Conservation (phyloP, 1,284 basidiomycete species). For the Albatrellus sp. region DNA sequence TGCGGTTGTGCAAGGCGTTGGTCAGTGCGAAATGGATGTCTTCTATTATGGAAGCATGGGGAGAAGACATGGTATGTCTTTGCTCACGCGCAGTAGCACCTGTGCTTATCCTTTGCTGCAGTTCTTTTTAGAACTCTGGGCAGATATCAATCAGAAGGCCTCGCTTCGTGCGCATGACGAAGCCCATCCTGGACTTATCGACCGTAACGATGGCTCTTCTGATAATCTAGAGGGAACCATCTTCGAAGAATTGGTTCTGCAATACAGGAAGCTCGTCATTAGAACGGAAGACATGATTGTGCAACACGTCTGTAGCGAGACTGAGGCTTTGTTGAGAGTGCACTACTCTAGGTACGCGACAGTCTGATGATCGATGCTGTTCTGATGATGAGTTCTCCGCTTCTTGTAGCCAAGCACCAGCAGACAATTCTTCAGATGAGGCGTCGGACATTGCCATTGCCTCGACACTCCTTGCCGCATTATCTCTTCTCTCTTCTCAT, state of each 20-base stretch:
- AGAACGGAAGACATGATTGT: conserved; percentile 82
- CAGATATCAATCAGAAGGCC: conserved; percentile 54
- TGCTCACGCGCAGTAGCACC: background rate
- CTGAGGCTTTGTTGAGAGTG: conserved; percentile 59
- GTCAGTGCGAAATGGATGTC: conserved; percentile 67
- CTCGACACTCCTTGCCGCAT: conserved; percentile 54
- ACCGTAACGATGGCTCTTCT: conserved; percentile 21
- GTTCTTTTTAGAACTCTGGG: conserved; percentile 86
- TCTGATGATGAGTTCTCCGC: background rate
- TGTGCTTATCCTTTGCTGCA: conserved; percentile 18
- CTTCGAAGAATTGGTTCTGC: conserved; percentile 60
- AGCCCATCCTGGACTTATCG: conserved; percentile 36
- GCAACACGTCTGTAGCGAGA: conserved; percentile 67
- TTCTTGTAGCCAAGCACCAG: conserved; percentile 1
- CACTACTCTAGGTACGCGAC: conserved; percentile 28
- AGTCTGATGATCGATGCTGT: background rate
- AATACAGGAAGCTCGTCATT: conserved; percentile 46
- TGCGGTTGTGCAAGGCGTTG: conserved; percentile 72
- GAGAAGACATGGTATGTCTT: conserved; percentile 67
- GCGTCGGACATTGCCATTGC: conserved; percentile 41
- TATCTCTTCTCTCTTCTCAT: conserved; percentile 65
- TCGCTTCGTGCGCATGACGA: conserved; percentile 40
- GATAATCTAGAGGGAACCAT: conserved; percentile 49
- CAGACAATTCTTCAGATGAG: conserved; percentile 10
- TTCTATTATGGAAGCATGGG: conserved; percentile 63